Evolutionary conservation across 2,329 filamentous ascomycete genomes (phyloP), one percentile per base, ranked within the genome.

Genomic region (Sclerotiophoma versabilis): DNA sequence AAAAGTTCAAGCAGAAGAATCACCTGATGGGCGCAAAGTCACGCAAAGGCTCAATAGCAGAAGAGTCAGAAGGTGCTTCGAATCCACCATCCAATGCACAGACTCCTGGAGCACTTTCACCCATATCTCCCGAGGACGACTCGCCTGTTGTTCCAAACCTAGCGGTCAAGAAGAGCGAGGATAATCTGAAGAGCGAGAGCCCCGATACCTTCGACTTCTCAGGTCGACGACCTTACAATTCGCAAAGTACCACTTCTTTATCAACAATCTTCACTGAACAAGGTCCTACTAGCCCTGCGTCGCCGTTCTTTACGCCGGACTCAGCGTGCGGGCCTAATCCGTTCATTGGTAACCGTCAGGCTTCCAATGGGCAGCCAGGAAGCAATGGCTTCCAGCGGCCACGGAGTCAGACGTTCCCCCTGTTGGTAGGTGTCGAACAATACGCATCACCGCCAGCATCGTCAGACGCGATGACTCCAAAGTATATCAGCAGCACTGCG

Each of bases 1-100:
- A 96, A 69, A 96, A 95, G 72, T 98, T 98, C 81, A 96, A 97
- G 80, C 86, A 92, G 71, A 96, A 93, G 78, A 89, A 96, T 72
- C 87, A 83, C 59, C 70, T 88, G 10, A 74, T 80, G 62, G 80
- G 82, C 30, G 77, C 81, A 10, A 82, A 81, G 64, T 79, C 80
- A 37, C 76, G 83, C 38, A 86, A 85, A 69, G 75, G 77, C 25
- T 85, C 83, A 6, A 72, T 81, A 45, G 78, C 77, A 38, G 92
- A 91, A 70, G 89, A 93, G 48, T 84, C 87, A 0, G 88, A 91
- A 65, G 85, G 82, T 54, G 74, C 76, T n/a, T 83, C 83, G 20
- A 83, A 84, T 49, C 77, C 75, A 12, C 71, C 85, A 23, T 86
- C 84, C 15, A 80, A 79, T 50, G 81, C 81, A 38, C 84, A 89